Evolutionary conservation across 2,329 filamentous ascomycete species (phyloP).

Genomic region (Penicillium sp.): DNA sequence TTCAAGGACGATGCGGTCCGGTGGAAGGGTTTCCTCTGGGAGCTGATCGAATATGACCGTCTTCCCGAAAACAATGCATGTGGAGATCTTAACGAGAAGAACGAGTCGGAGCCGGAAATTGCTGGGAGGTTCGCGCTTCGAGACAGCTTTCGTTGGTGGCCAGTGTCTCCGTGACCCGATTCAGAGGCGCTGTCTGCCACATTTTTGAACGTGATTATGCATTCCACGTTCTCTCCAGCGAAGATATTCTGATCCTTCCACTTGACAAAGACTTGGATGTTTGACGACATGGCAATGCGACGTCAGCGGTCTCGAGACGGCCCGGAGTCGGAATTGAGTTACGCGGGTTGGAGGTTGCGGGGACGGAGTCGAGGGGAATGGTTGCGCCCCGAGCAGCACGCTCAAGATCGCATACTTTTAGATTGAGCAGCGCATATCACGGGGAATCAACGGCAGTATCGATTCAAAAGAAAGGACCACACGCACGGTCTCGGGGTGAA

Average conservation of each 20-base stretch:
- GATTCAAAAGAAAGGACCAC: slow-evolving; percentile 8
- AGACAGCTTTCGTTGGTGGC: slow-evolving; percentile 34
- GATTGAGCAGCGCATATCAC: slow-evolving; percentile 17
- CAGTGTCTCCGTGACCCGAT: slow-evolving; percentile 22
- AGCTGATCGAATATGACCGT: slow-evolving; percentile 31
- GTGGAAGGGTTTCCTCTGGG: slow-evolving; percentile 32
- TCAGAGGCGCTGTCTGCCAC: slow-evolving; percentile 47
- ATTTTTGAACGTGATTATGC: slow-evolving; percentile 95
- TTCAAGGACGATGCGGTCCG: slow-evolving; percentile 37
- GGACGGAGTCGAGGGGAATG: slow-evolving; percentile 3
- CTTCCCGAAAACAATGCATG: slow-evolving; percentile 33
- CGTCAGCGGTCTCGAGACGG: slow-evolving; percentile 24
- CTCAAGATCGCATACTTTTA: slow-evolving; percentile 27
- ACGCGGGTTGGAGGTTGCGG: slow-evolving; percentile 3
- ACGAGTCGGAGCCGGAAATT: slow-evolving; percentile 31
- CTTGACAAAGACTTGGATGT: slow-evolving; percentile 91
- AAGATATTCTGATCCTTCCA: slow-evolving; percentile 95
- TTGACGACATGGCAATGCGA: slow-evolving; percentile 49
- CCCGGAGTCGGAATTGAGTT: slow-evolving; percentile 10
- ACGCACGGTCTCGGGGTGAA: slow-evolving; percentile 11
- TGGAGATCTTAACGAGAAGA: slow-evolving; percentile 36
- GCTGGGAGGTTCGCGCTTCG: slow-evolving; percentile 29
- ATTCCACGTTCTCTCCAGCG: slow-evolving; percentile 91
- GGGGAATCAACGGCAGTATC: neutral
- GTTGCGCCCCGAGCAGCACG: slow-evolving; percentile 10